Conservation (phyloP, 495 filamentous ascomycete species). For the Neohortaea acidophila region DNA sequence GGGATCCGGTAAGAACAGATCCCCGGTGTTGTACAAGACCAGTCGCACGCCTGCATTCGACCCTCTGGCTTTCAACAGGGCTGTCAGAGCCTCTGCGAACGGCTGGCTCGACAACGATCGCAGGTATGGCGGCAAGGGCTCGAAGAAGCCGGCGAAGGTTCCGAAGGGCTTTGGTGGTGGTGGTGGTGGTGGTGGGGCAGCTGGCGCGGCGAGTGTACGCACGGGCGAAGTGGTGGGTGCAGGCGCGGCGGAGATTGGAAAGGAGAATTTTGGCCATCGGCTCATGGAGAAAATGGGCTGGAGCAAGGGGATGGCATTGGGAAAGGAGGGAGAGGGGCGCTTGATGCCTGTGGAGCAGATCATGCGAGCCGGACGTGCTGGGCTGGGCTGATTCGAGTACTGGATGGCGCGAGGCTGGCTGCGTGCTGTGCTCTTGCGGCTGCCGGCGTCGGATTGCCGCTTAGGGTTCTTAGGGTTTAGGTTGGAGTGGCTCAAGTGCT, state of each 20-base stretch:
- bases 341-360: constrained; percentile 73
- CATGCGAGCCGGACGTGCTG: constrained; percentile 71
- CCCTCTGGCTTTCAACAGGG: constrained; percentile 20
- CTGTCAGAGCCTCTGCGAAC: constrained; percentile 1
- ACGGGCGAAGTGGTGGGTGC: constrained; percentile 88
- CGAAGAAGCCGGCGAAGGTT: constrained; percentile 13
- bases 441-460: no score
- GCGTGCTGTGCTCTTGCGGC: no score
- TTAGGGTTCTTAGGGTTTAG: no score
- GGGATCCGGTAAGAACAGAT: constrained; percentile 58
- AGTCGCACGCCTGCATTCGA: constrained; percentile 40
- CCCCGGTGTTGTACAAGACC: constrained; percentile 64
- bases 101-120: constrained; percentile 5
- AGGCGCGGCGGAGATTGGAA: constrained; percentile 66
- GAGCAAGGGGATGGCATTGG: constrained; percentile 75
- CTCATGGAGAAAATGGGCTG: constrained; percentile 99
- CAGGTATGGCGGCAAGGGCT: constrained; percentile 2
- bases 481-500: no score
- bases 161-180: constrained; percentile 9
- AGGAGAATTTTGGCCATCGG: constrained; percentile 65
- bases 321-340: constrained; percentile 74
- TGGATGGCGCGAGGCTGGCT: no score
- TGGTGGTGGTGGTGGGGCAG: constrained; percentile 30
- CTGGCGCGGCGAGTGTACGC: constrained; percentile 39
- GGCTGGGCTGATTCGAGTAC: constrained; percentile 54